Conservation (phyloP, 805 yeast species). For the Saturnispora quitensis region DNA sequence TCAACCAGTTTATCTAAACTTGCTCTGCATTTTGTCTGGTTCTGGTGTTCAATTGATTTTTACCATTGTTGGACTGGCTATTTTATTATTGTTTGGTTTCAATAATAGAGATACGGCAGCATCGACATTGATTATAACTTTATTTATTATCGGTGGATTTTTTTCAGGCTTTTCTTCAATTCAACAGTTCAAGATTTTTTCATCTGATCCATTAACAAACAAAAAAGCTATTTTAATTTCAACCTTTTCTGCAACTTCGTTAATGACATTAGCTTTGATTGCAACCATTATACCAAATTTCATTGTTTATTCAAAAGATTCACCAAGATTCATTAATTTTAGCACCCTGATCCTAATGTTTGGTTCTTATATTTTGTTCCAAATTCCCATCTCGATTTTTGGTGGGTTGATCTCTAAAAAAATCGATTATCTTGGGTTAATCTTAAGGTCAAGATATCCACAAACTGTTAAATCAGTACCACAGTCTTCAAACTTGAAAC, state of each 20-base stretch:
- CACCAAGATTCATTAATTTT: constrained; percentile 71
- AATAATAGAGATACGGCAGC: constrained; percentile 31
- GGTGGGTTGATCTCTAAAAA: constrained; percentile 50
- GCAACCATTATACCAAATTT: constrained; percentile 50
- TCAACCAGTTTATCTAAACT: constrained; percentile 38
- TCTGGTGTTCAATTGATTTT: constrained; percentile 69
- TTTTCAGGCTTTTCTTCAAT: constrained; percentile 69
- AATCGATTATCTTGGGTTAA: constrained; percentile 16
- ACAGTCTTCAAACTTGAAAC: background rate
- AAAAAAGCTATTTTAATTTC: constrained; percentile 26
- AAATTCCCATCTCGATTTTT: constrained; percentile 62
- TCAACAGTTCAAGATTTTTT: constrained; percentile 48
- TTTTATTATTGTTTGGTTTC: constrained; percentile 47
- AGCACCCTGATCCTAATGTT: constrained; percentile 58
- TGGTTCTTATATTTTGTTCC: constrained; percentile 52
- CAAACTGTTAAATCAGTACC: constrained; percentile 2
- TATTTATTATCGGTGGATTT: constrained; percentile 62
- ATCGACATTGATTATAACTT: constrained; percentile 46
- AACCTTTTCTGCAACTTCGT: constrained; percentile 38
- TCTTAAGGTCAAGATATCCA: constrained; percentile 21
- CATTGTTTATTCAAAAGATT: constrained; percentile 67
- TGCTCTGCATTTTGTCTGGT: constrained; percentile 52
- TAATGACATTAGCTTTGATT: constrained; percentile 40
- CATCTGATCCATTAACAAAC: constrained; percentile 32
- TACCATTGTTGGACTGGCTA: constrained; percentile 52